Conservation (phyloP, 73 alveolate genomes). For the Stentor coeruleus region DNA sequence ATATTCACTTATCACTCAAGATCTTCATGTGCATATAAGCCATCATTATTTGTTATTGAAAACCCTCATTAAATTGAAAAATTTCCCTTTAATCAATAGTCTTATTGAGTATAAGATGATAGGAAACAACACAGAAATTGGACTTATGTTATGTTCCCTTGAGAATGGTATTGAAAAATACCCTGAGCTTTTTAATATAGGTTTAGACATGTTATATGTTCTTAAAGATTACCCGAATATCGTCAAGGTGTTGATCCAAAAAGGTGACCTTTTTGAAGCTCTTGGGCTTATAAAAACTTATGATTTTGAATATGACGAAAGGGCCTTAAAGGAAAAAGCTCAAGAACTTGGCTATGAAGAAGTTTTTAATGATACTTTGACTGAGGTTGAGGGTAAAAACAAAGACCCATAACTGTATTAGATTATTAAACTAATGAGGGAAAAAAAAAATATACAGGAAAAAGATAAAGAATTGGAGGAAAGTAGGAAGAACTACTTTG, state of each 20-base stretch:
- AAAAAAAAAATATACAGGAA: no score
- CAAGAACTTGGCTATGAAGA: no score
- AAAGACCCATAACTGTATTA: no score
- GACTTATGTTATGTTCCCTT: not conserved
- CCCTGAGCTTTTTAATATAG: not conserved
- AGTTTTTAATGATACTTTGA: no score
- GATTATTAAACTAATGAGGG: no score
- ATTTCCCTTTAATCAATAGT: not conserved
- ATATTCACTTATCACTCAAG: not conserved
- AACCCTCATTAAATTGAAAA: not conserved
- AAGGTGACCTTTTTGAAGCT: constrained; percentile 12
- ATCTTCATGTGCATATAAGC: constrained; percentile 5
- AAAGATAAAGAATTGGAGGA: not conserved
- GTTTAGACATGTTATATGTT: not conserved
- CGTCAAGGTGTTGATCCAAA: not conserved
- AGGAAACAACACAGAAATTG: not conserved
- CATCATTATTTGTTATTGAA: not conserved
- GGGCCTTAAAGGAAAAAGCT: no score
- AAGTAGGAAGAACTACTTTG: not conserved
- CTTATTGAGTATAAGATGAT: not conserved
- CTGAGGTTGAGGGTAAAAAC: no score
- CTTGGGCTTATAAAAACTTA: not conserved
- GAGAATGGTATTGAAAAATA: constrained; percentile 4
- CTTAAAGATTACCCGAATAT: not conserved
- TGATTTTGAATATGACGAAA: no score